A percentile compares a stretch with the other conserved stretches of the same genome.
Conservation (phyloP, 2,329 filamentous ascomycete genomes). For the Rhynchosporium secalis region DNA sequence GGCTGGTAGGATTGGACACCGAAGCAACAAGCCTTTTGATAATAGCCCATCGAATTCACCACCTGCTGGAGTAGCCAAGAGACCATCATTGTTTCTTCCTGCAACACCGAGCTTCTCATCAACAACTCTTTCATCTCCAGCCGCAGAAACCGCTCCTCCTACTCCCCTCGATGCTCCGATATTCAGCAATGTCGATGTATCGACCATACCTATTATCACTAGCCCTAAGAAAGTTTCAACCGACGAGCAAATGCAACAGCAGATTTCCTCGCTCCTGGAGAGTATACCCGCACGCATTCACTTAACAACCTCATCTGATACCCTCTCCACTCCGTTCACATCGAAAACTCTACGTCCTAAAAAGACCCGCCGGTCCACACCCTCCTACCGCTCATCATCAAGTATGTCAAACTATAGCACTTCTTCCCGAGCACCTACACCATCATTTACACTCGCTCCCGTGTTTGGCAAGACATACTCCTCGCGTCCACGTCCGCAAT, state of each 20-base stretch:
- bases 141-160: conserved; percentile 11
- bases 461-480: conserved; percentile 47
- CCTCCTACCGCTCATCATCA: conserved; percentile 36
- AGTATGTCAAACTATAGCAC: conserved; percentile 37
- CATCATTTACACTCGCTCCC: conserved; percentile 69
- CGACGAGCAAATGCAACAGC: conserved; percentile 73
- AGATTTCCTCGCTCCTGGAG: conserved; percentile 76
- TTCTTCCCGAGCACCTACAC: conserved; percentile 54
- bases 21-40: conserved; percentile 25
- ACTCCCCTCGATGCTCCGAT: conserved; percentile 31
- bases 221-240: conserved; percentile 32
- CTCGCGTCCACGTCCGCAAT: conserved; percentile 49
- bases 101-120: conserved; percentile 14
- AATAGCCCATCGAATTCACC: conserved; percentile 33
- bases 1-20: conserved; percentile 27
- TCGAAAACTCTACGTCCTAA: conserved; percentile 40
- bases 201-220: conserved; percentile 23
- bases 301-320: conserved; percentile 57
- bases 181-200: conserved; percentile 33
- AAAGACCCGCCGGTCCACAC: conserved; percentile 40
- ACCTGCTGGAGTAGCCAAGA: conserved; percentile 15
- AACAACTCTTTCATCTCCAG: conserved; percentile 16
- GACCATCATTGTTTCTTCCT: background rate
- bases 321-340: conserved; percentile 25
- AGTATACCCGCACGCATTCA: conserved; percentile 79